phyloP scores from a whole-genome alignment of 257 asterid genomes.

The Prunella vulgaris region DNA sequence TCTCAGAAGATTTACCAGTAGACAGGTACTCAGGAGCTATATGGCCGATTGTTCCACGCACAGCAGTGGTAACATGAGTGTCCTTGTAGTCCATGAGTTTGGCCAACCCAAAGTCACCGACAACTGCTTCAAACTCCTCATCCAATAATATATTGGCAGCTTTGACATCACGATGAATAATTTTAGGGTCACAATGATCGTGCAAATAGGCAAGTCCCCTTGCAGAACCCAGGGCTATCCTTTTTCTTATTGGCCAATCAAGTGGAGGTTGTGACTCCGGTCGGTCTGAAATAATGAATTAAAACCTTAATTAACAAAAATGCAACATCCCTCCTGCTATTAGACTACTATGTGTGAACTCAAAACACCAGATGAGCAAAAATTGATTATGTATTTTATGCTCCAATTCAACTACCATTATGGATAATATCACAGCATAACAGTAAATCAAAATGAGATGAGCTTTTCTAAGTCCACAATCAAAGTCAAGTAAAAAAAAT shows the following conservation, averaged over 20 bases:
- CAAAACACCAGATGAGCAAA: no score
- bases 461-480: no score
- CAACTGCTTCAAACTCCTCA: constrained; percentile 92
- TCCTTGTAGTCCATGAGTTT: constrained; percentile 96
- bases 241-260: constrained; percentile 72
- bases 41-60: constrained; percentile 84
- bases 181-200: constrained; percentile 86
- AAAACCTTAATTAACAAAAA: neutral
- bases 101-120: constrained; percentile 92
- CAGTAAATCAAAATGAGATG: no score
- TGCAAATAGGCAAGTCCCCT: constrained; percentile 93
- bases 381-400: no score
- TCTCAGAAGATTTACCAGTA: constrained; percentile 83
- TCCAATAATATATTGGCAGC: constrained; percentile 85
- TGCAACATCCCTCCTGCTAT: neutral
- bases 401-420: no score
- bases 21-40: constrained; percentile 85
- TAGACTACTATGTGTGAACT: neutral
- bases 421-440: no score
- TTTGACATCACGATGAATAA: constrained; percentile 88
- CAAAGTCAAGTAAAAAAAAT: no score
- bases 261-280: constrained; percentile 65
- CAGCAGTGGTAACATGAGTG: constrained; percentile 90
- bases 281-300: constrained; percentile 45
- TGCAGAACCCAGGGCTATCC: constrained; percentile 81